These are phyloP conservation scores for Clarireedia paspali DNA, from an alignment of 2,329 filamentous ascomycete species.

Conservation along the genomic window DNA sequence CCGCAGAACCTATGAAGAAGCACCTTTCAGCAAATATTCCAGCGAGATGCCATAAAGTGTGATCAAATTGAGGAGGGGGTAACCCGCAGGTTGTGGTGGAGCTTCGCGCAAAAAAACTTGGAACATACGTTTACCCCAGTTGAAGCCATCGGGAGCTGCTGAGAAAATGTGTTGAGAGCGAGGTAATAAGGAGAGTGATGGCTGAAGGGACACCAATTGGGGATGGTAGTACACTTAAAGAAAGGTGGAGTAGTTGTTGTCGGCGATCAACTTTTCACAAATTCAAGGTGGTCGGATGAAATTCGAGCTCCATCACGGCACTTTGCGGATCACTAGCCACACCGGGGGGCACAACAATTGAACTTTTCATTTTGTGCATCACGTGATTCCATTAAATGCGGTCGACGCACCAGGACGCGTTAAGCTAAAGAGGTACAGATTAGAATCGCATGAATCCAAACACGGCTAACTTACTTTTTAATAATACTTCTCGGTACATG, in stretches of 20 bases:
- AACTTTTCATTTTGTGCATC: background rate
- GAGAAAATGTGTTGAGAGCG: conserved; percentile 7
- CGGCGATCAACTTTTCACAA: conserved; percentile 16
- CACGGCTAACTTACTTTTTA: background rate
- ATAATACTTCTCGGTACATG: no score
- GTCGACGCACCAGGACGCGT: background rate
- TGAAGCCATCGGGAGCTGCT: conserved; percentile 31
- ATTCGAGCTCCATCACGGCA: conserved; percentile 8
- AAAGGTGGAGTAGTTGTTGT: conserved; percentile 13
- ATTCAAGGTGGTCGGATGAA: conserved; percentile 17
- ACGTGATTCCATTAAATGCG: conserved; percentile 9
- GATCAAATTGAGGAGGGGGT: background rate
- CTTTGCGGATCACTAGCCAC: conserved; percentile 6
- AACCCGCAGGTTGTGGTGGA: background rate
- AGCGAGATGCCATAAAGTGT: background rate
- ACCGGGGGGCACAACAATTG: background rate
- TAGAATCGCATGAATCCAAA: background rate
- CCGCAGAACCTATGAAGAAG: conserved; percentile 70
- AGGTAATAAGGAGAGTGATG: conserved; percentile 10
- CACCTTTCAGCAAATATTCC: background rate
- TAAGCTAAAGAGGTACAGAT: no score
- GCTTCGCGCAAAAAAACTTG: conserved; percentile 14
- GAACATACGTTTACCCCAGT: conserved; percentile 45
- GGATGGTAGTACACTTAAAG: conserved; percentile 16
- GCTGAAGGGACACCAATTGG: conserved; percentile 24